Percentiles rank a stretch among this genome's conserved stretches.
phyloP scores from a whole-genome alignment of 2,329 filamentous ascomycete species.

The Aaosphaeria arxii region DNA sequence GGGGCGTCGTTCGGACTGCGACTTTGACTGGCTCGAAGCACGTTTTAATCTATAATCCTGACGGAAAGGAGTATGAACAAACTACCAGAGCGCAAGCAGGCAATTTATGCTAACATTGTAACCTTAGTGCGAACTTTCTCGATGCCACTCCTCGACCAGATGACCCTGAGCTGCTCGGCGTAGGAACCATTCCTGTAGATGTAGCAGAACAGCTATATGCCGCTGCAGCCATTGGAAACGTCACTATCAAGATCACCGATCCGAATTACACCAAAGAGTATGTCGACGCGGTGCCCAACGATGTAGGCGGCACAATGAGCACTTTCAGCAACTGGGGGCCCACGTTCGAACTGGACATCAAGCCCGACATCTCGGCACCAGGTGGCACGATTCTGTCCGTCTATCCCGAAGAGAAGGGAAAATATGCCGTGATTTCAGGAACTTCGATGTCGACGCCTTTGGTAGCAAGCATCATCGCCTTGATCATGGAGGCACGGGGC shows the following conservation, averaged over 20 bases:
- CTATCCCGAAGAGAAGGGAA: conserved; percentile 43
- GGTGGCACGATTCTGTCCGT: conserved; percentile 60
- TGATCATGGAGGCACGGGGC: conserved; percentile 9
- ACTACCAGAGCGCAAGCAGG: no score
- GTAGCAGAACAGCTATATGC: no score
- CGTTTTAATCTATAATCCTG: conserved; percentile 25
- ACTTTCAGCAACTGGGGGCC: conserved; percentile 60
- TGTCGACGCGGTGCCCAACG: conserved; percentile 10
- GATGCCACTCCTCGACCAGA: neutral
- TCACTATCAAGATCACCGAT: conserved; percentile 18
- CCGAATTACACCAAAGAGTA: conserved; percentile 6
- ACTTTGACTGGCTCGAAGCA: conserved; percentile 57
- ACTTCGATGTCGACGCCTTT: conserved; percentile 53
- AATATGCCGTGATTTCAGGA: conserved; percentile 53
- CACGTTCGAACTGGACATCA: conserved; percentile 56
- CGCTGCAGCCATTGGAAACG: conserved; percentile 2
- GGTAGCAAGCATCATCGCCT: conserved; percentile 8
- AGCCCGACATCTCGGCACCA: conserved; percentile 56
- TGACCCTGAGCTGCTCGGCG: neutral
- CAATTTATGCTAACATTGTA: no score
- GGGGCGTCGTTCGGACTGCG: conserved; percentile 53
- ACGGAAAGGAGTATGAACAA: no score
- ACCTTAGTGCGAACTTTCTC: neutral
- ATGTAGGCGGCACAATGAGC: conserved; percentile 51
- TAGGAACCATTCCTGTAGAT: neutral